Evolutionary conservation across 2,329 filamentous ascomycete genomes (phyloP).

Genomic region (Fusarium anguioides): DNA sequence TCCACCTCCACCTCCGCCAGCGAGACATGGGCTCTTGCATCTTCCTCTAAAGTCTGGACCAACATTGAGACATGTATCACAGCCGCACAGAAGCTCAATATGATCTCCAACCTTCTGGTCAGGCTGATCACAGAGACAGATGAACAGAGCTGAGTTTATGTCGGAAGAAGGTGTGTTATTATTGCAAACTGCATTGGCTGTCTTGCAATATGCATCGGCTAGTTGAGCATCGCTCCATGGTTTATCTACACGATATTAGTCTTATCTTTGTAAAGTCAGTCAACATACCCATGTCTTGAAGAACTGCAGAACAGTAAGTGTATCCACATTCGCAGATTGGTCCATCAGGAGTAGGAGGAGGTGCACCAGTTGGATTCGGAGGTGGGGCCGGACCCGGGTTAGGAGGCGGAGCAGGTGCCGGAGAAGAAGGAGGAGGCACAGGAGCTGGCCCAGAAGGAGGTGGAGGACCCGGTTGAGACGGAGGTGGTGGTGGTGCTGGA

Average conservation of each 20-base stretch:
- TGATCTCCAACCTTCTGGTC: conserved; percentile 49
- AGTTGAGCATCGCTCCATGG: conserved; percentile 51
- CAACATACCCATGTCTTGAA: conserved; percentile 51
- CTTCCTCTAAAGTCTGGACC: conserved; percentile 55
- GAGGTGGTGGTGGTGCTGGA: neutral
- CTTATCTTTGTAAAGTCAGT: accelerated
- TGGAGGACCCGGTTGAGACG: neutral
- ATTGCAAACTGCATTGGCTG: conserved; percentile 51
- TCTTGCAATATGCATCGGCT: conserved; percentile 52
- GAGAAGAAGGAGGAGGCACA: conserved; percentile 24
- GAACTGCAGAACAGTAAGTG: conserved; percentile 55
- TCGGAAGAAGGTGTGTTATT: conserved; percentile 47
- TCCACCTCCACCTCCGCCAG: conserved; percentile 29
- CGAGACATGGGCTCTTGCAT: conserved; percentile 52
- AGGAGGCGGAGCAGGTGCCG: conserved; percentile 40
- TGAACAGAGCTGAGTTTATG: conserved; percentile 50
- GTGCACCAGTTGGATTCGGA: conserved; percentile 31
- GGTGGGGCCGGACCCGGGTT: conserved; percentile 33
- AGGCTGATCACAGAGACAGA: conserved; percentile 52
- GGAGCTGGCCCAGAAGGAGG: conserved; percentile 23
- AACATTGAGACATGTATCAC: conserved; percentile 54
- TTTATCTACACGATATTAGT: conserved; percentile 41
- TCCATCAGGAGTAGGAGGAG: conserved; percentile 35
- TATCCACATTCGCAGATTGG: conserved; percentile 56
- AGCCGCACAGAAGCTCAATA: conserved; percentile 54